These are phyloP conservation scores for Kuraishia ogatae DNA, from an alignment of 805 yeast genomes.

Conservation along the genomic window DNA sequence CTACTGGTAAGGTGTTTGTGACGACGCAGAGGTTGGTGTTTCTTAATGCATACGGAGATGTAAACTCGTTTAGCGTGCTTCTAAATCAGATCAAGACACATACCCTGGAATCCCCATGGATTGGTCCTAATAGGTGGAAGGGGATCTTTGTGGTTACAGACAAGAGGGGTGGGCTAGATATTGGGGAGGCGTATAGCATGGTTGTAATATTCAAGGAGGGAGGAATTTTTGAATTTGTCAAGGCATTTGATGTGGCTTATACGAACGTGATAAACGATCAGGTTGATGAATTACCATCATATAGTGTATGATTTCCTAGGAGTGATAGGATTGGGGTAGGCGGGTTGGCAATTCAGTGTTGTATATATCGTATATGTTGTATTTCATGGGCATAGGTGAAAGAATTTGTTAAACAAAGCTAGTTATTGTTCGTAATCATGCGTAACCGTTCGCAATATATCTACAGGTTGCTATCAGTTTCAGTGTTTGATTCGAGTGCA, in stretches of 20 bases:
- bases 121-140: slow-evolving; percentile 43
- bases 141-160: slow-evolving; percentile 28
- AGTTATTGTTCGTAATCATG: too few relatives aligned
- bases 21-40: slow-evolving; percentile 33
- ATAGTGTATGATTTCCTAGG: slow-evolving; percentile 13
- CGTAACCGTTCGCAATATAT: too few relatives aligned
- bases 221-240: slow-evolving; percentile 34
- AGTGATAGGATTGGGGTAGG: neutral
- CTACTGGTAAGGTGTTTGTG: slow-evolving; percentile 28
- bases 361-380: too few relatives aligned
- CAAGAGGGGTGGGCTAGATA: slow-evolving; percentile 24
- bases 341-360: too few relatives aligned
- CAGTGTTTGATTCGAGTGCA: too few relatives aligned
- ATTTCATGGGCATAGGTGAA: too few relatives aligned
- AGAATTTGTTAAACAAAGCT: too few relatives aligned
- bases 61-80: slow-evolving; percentile 31
- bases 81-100: slow-evolving; percentile 23
- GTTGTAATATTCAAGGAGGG: slow-evolving; percentile 35
- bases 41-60: slow-evolving; percentile 32
- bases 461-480: too few relatives aligned
- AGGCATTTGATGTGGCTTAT: slow-evolving; percentile 22
- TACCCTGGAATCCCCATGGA: slow-evolving; percentile 40
- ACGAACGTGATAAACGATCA: slow-evolving; percentile 27
- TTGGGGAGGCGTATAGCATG: slow-evolving; percentile 28
- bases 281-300: slow-evolving; percentile 37